Evolutionary conservation across 2,329 filamentous ascomycete species (phyloP).

Genomic region (Talaromyces verruculosus): DNA sequence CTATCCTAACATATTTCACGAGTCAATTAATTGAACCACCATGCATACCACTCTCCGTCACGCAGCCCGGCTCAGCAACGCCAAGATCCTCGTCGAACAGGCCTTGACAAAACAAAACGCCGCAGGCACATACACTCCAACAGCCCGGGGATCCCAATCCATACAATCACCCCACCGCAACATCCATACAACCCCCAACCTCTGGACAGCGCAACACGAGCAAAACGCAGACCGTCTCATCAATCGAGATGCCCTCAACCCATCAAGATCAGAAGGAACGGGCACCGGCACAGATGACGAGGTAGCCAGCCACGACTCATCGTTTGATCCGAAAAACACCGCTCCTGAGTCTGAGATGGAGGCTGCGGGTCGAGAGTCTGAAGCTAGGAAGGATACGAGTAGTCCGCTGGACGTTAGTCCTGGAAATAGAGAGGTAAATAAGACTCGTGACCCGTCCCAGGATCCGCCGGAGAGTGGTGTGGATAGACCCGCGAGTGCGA

Average conservation of each 20-base stretch:
- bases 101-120: slow-evolving; percentile 1
- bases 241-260: slow-evolving; percentile 63
- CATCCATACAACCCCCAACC: slow-evolving; percentile 9
- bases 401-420: slow-evolving; percentile 61
- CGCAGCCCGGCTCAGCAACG: neutral
- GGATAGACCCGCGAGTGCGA: slow-evolving; percentile 42
- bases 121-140: neutral
- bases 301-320: slow-evolving; percentile 59
- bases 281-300: slow-evolving; percentile 66
- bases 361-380: slow-evolving; percentile 38
- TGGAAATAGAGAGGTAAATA: slow-evolving; percentile 59
- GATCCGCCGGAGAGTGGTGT: slow-evolving; percentile 45
- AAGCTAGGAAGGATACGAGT: slow-evolving; percentile 40
- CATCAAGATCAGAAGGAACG: slow-evolving; percentile 65
- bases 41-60: slow-evolving; percentile 15
- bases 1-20: neutral
- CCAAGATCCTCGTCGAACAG: neutral
- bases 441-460: slow-evolving; percentile 47
- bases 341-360: slow-evolving; percentile 59
- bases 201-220: slow-evolving; percentile 17
- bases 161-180: slow-evolving; percentile 5
- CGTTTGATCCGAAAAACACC: slow-evolving; percentile 69
- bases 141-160: neutral
- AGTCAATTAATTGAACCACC: neutral
- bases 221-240: slow-evolving; percentile 25